phyloP scores from a whole-genome alignment of 495 filamentous ascomycete genomes.

The Paragyromitra xinjiangensis region DNA sequence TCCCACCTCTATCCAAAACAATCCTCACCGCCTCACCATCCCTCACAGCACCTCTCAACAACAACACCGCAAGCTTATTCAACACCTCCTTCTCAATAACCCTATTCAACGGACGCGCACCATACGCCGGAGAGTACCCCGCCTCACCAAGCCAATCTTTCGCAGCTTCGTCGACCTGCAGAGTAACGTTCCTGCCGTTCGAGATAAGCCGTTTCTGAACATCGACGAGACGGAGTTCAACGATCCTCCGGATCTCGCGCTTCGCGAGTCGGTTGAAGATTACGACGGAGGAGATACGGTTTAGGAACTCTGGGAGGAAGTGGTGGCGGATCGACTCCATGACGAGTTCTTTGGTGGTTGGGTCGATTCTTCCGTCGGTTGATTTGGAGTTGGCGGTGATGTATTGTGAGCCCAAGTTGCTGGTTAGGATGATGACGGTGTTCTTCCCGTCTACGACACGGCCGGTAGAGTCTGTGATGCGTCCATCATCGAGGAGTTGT shows the following conservation, averaged over 20 bases:
- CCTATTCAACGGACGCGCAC: constrained; percentile 83
- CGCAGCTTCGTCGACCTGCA: constrained; percentile 79
- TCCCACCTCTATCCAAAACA: constrained; percentile 71
- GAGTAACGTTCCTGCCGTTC: constrained; percentile 82
- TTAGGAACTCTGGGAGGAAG: constrained; percentile 97
- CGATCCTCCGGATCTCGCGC: constrained; percentile 90
- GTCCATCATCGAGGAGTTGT: constrained; percentile 98
- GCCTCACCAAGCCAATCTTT: constrained; percentile 88
- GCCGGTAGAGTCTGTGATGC: constrained; percentile 97
- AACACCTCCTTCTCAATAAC: constrained; percentile 96
- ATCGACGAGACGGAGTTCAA: constrained; percentile 86
- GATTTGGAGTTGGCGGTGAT: constrained; percentile 68
- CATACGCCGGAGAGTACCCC: constrained; percentile 93
- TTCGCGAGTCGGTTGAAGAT: constrained; percentile 97
- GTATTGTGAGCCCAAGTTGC: constrained; percentile 93
- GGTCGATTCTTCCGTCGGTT: constrained; percentile 82
- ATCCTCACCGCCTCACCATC: constrained; percentile 87
- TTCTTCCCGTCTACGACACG: constrained; percentile 93
- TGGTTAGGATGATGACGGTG: constrained; percentile 99
- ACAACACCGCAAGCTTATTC: constrained; percentile 87
- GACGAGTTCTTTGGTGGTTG: constrained; percentile 84
- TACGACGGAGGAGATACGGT: constrained; percentile 92
- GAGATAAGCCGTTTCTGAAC: constrained; percentile 85
- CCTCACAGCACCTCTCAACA: constrained; percentile 81
- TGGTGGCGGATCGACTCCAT: constrained; percentile 88